Conservation (phyloP, 371 early-diverging fungal species). For the Mucor irregularis region DNA sequence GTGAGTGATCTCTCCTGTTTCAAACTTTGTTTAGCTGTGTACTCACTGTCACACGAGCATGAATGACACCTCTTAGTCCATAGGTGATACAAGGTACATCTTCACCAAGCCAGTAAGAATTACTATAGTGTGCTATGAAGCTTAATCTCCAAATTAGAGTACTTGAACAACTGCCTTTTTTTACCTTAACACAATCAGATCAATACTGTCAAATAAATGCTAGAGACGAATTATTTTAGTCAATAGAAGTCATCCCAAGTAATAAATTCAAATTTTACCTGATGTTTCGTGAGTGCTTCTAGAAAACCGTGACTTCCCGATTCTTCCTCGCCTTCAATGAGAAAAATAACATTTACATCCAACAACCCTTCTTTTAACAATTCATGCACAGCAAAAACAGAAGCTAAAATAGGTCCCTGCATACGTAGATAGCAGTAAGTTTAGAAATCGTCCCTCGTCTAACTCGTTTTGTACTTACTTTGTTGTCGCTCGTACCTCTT, state of each 20-base stretch:
- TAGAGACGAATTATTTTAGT: too few species aligned
- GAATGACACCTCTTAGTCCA: slow-evolving; percentile 76
- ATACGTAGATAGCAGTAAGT: neutral
- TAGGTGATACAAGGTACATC: slow-evolving; percentile 70
- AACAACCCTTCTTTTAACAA: slow-evolving; percentile 61
- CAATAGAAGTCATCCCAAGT: too few species aligned
- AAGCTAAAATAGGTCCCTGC: slow-evolving; percentile 75
- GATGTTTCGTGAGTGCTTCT: slow-evolving; percentile 60
- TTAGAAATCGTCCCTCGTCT: too few species aligned
- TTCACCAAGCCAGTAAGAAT: slow-evolving; percentile 75
- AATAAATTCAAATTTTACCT: too few species aligned
- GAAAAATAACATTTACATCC: slow-evolving; percentile 72
- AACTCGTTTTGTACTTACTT: slow-evolving; percentile 32
- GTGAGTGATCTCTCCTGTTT: too few species aligned
- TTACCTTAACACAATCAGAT: slow-evolving; percentile 72
- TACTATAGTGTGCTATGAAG: too few species aligned
- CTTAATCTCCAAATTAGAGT: neutral
- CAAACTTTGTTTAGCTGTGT: neutral
- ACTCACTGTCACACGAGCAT: slow-evolving; percentile 42
- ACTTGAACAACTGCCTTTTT: neutral
- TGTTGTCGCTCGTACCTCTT: slow-evolving; percentile 83
- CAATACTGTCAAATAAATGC: slow-evolving; percentile 61
- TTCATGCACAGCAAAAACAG: slow-evolving; percentile 77
- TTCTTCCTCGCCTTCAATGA: slow-evolving; percentile 89
- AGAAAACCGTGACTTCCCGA: slow-evolving; percentile 72